These are phyloP conservation scores for Gracilaria gracilis DNA, from an alignment of 23 red algal species.

Conservation along the genomic window DNA sequence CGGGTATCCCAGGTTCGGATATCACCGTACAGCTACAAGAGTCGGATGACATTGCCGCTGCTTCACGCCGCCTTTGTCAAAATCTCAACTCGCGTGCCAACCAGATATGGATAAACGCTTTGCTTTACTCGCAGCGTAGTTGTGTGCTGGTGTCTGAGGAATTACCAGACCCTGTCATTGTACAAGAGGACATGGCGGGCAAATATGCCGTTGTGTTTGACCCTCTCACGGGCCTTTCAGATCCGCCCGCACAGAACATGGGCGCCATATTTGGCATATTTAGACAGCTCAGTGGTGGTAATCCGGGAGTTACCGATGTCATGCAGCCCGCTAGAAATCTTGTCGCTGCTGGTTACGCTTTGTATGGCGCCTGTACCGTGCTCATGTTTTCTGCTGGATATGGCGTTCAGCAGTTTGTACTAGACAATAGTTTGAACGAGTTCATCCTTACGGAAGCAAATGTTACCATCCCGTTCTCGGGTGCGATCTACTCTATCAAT, in stretches of 20 bases:
- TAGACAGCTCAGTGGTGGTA: slow-evolving; percentile 78
- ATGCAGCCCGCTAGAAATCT: slow-evolving; percentile 95
- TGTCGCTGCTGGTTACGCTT: slow-evolving; percentile 92
- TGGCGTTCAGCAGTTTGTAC: slow-evolving; percentile 91
- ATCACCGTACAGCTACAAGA: slow-evolving; percentile 12
- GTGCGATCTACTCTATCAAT: slow-evolving; percentile 88
- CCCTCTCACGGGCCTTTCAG: slow-evolving; percentile 89
- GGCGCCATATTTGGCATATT: slow-evolving; percentile 98
- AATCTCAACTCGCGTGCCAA: slow-evolving; percentile 82
- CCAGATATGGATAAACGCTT: slow-evolving; percentile 90
- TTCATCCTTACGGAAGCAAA: slow-evolving; percentile 84
- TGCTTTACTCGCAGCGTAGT: slow-evolving; percentile 76
- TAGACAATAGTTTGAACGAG: slow-evolving; percentile 95
- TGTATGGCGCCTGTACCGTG: slow-evolving; percentile 86
- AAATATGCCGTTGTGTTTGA: slow-evolving; percentile 97
- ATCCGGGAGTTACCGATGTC: slow-evolving; percentile 73
- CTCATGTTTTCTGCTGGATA: slow-evolving; percentile 85
- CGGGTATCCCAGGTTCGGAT: slow-evolving; percentile 62
- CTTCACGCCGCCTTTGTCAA: slow-evolving; percentile 47
- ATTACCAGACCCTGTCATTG: slow-evolving; percentile 83
- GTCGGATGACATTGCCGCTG: slow-evolving; percentile 22
- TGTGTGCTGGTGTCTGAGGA: slow-evolving; percentile 94
- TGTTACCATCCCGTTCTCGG: slow-evolving; percentile 86
- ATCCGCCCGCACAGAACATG: slow-evolving; percentile 94
- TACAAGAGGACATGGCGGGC: slow-evolving; percentile 86